Percentiles rank a stretch among this genome's conserved stretches.
Conservation (phyloP, 1,284 basidiomycete species). For the Ganoderma sinense region DNA sequence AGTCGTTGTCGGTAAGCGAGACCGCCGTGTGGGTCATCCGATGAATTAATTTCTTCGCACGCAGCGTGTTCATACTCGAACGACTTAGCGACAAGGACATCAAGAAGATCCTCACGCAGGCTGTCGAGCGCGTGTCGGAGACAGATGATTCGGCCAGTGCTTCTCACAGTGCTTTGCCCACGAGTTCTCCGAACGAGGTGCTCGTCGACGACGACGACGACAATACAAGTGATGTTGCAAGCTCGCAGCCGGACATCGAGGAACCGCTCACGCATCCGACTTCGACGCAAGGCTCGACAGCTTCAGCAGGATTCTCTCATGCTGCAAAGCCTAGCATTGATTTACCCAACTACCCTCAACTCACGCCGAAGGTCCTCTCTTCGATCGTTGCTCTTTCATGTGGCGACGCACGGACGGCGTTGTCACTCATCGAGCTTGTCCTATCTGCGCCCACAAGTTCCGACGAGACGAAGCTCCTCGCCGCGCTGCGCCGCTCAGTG, state of each 20-base stretch:
- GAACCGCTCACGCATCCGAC: slow-evolving; percentile 22
- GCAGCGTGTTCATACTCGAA: slow-evolving; percentile 70
- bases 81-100: slow-evolving; percentile 69
- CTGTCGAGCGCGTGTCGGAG: slow-evolving; percentile 51
- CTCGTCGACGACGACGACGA: slow-evolving; percentile 16
- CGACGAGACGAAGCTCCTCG: slow-evolving; percentile 54
- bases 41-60: not conserved
- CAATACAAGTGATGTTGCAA: slow-evolving; percentile 23
- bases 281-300: slow-evolving; percentile 29
- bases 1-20: slow-evolving; percentile 78
- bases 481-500: slow-evolving; percentile 60
- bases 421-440: slow-evolving; percentile 71
- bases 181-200: slow-evolving; percentile 9
- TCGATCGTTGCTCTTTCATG: slow-evolving; percentile 65
- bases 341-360: slow-evolving; percentile 48
- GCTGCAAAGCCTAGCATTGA: slow-evolving; percentile 7
- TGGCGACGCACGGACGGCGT: slow-evolving; percentile 77
- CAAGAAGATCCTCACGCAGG: slow-evolving; percentile 56
- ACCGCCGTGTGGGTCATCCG: not conserved
- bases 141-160: slow-evolving; percentile 8
- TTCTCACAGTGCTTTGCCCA: slow-evolving; percentile 6
- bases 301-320: slow-evolving; percentile 10
- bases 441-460: slow-evolving; percentile 50
- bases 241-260: slow-evolving; percentile 31
- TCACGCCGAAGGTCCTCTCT: slow-evolving; percentile 55